Conservation (phyloP, 768 basidiomycete species). For the Lactarius sanguifluus region DNA sequence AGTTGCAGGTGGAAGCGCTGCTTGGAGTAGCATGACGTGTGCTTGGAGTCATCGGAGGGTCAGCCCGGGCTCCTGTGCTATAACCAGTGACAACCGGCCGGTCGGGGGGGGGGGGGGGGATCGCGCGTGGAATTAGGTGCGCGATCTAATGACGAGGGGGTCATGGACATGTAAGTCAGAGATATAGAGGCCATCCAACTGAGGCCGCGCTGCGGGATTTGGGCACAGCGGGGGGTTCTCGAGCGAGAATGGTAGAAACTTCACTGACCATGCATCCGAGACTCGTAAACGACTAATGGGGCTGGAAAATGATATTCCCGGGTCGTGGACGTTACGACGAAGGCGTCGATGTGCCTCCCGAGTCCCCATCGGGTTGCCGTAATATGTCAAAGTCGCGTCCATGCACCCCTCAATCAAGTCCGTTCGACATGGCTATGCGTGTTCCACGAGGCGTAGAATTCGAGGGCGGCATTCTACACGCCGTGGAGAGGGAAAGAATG, state of each 20-base stretch:
- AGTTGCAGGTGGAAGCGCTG: neutral
- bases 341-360: conserved; percentile 18
- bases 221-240: neutral
- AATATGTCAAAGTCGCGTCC: neutral
- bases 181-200: conserved; percentile 6
- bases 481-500: conserved; percentile 11
- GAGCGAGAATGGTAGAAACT: neutral
- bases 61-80: neutral
- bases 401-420: conserved; percentile 4
- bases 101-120: conserved; percentile 9
- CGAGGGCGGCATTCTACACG: neutral
- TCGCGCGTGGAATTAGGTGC: conserved; percentile 5
- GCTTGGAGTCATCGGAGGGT: neutral
- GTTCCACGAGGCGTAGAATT: conserved; percentile 1
- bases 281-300: neutral
- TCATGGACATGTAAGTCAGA: conserved; percentile 8
- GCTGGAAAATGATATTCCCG: neutral
- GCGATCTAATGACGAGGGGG: neutral
- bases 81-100: neutral
- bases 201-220: conserved; percentile 1
- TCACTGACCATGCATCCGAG: neutral
- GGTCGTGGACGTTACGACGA: neutral
- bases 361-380: conserved; percentile 9
- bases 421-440: conserved; percentile 9
- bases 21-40: neutral